Conservation (phyloP, 257 asterid genomes). For the Penstemon barbatus region DNA sequence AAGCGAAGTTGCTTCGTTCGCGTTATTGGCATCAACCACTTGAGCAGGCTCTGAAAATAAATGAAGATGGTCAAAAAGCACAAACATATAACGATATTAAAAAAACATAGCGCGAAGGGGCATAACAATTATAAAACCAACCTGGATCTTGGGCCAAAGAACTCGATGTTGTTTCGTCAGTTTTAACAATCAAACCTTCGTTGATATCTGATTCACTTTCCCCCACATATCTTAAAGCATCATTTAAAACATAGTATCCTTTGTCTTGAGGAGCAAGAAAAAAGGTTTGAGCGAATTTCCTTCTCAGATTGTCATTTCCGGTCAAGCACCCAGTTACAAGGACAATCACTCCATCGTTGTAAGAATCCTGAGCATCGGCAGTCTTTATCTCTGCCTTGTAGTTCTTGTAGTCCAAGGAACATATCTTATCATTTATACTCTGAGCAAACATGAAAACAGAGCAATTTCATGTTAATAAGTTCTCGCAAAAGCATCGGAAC, state of each 20-base stretch:
- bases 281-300: conserved; percentile 78
- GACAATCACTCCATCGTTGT: conserved; percentile 68
- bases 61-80: conserved; percentile 28
- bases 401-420: conserved; percentile 83
- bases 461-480: conserved; percentile 2
- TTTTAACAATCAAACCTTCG: conserved; percentile 36
- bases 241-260: conserved; percentile 85
- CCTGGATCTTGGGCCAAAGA: conserved; percentile 58
- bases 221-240: conserved; percentile 70
- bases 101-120: not conserved
- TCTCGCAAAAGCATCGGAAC: not conserved
- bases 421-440: conserved; percentile 74
- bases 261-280: conserved; percentile 94
- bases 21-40: conserved; percentile 47
- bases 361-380: conserved; percentile 90
- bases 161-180: conserved; percentile 37
- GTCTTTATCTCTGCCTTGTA: conserved; percentile 90
- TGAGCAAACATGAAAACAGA: conserved; percentile 40
- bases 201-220: conserved; percentile 52
- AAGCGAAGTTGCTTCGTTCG: conserved; percentile 41
- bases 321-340: conserved; percentile 91
- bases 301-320: conserved; percentile 64
- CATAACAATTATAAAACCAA: conserved; percentile 30
- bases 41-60: conserved; percentile 55
- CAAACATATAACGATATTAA: not conserved